A percentile compares a stretch with the other conserved stretches of the same genome.
These are phyloP conservation scores for Talaromyces borbonicus DNA, from an alignment of 495 filamentous ascomycete genomes.

Conservation along the genomic window DNA sequence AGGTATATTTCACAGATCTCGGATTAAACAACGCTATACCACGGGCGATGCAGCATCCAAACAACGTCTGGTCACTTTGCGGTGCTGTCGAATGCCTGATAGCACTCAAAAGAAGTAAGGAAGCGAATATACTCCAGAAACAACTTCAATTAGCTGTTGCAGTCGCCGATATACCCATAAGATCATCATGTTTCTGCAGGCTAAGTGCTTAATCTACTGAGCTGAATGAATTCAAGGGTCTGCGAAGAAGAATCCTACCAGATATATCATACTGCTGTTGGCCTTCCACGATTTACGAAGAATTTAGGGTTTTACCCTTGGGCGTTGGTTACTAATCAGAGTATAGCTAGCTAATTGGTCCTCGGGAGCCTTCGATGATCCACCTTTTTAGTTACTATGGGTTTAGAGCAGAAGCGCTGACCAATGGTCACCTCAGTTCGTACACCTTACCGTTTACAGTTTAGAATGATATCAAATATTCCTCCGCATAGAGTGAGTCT, in stretches of 20 bases:
- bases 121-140: conserved; percentile 39
- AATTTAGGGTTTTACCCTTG: too few relatives aligned
- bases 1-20: conserved; percentile 51
- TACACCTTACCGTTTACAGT: neutral
- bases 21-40: conserved; percentile 46
- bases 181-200: conserved; percentile 54
- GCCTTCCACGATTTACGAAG: too few relatives aligned
- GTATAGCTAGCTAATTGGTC: too few relatives aligned
- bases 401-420: neutral
- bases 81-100: conserved; percentile 55
- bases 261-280: too few relatives aligned
- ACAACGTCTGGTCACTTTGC: conserved; percentile 61
- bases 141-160: conserved; percentile 40
- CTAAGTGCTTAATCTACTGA: neutral
- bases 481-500: too few relatives aligned
- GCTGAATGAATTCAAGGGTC: too few relatives aligned
- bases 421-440: neutral
- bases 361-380: too few relatives aligned
- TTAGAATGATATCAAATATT: too few relatives aligned
- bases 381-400: too few relatives aligned
- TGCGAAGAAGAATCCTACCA: too few relatives aligned
- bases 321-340: too few relatives aligned
- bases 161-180: conserved; percentile 49
- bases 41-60: conserved; percentile 48
- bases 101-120: conserved; percentile 35